These are phyloP conservation scores for Fusarium nisikadoi DNA, from an alignment of 2,329 filamentous ascomycete species.

Conservation along the genomic window DNA sequence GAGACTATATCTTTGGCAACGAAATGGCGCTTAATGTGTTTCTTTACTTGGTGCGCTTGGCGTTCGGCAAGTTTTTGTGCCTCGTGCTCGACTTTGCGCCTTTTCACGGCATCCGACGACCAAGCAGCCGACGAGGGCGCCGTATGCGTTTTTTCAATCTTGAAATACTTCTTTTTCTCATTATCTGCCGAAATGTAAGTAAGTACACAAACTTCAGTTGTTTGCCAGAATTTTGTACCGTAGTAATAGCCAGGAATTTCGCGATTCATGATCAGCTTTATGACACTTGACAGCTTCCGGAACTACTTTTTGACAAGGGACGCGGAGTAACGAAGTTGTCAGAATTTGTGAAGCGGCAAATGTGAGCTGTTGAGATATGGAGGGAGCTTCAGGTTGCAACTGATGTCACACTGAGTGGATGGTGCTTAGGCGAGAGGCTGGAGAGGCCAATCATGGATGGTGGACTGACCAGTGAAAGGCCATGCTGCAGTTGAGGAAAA, in stretches of 20 bases:
- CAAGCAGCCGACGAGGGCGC: conserved; percentile 63
- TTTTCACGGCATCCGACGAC: conserved; percentile 68
- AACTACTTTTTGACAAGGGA: background rate
- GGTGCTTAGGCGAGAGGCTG: background rate
- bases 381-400: background rate
- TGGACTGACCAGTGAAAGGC: no score
- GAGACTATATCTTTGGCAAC: conserved; percentile 49
- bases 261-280: conserved; percentile 44
- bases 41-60: conserved; percentile 47
- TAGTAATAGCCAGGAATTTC: conserved; percentile 66
- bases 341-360: background rate
- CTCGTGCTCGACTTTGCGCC: conserved; percentile 59
- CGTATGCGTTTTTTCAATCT: conserved; percentile 67
- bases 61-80: conserved; percentile 42
- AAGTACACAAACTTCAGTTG: background rate
- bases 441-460: background rate
- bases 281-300: background rate
- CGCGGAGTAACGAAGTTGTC: background rate
- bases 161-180: conserved; percentile 74
- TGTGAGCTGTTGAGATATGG: background rate
- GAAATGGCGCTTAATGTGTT: conserved; percentile 54
- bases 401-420: conserved; percentile 1
- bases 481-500: no score
- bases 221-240: conserved; percentile 49
- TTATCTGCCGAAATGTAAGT: conserved; percentile 52